phyloP scores from a whole-genome alignment of 2,329 filamentous ascomycete species.

The Thelonectria discophora region DNA sequence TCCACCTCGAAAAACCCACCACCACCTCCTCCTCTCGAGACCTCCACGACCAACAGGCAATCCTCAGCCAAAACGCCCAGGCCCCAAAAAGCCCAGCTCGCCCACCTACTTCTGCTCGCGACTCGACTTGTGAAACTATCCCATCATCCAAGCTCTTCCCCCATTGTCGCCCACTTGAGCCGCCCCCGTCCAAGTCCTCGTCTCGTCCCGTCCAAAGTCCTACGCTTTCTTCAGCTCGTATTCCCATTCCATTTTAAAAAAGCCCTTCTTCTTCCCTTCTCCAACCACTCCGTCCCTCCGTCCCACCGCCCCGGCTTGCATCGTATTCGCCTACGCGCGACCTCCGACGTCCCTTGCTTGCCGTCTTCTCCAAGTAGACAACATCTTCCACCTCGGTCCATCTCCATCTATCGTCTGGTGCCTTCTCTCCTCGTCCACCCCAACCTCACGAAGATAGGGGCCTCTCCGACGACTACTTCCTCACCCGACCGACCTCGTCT shows the following conservation, averaged over 20 bases:
- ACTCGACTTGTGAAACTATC: background rate
- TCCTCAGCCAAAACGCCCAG: background rate
- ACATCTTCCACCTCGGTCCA: constrained; percentile 3
- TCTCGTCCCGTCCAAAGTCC: constrained; percentile 18
- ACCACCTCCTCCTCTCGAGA: background rate
- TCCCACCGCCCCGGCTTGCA: constrained; percentile 41
- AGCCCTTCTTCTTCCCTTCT: constrained; percentile 31
- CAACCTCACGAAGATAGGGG: constrained; percentile 24
- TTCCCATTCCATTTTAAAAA: constrained; percentile 37
- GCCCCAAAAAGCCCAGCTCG: constrained; percentile 12
- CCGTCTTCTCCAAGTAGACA: background rate
- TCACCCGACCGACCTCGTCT: constrained; percentile 6
- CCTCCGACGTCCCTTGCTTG: constrained; percentile 25
- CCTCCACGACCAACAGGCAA: constrained; percentile 5
- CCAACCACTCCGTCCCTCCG: constrained; percentile 38
- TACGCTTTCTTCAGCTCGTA: constrained; percentile 40
- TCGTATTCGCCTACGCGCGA: constrained; percentile 36
- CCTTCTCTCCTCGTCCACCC: constrained; percentile 6
- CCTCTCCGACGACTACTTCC: constrained; percentile 19
- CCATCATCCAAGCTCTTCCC: background rate
- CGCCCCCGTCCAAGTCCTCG: constrained; percentile 9
- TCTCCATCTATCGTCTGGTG: constrained; percentile 10
- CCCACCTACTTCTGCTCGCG: background rate
- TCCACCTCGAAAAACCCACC: constrained; percentile 1
- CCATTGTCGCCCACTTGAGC: constrained; percentile 10